Evolutionary conservation across 1,284 basidiomycete genomes (phyloP).

Genomic region (Sporisorium iseilematis-ciliati): DNA sequence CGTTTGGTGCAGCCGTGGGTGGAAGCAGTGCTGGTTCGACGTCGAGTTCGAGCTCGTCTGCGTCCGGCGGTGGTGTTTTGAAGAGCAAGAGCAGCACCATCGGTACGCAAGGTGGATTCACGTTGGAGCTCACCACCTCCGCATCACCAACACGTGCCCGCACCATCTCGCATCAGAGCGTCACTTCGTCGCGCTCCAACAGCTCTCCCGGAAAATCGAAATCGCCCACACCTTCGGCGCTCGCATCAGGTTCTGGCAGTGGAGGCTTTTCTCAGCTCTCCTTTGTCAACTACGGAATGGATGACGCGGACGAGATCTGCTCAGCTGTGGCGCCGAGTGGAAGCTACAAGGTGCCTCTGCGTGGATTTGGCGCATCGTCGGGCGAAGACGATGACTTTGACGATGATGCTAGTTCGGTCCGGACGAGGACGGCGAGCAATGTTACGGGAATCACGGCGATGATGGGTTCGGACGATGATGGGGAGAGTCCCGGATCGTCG

Average conservation of each 20-base stretch:
- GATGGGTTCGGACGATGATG: conserved; percentile 33
- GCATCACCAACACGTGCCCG: conserved; percentile 37
- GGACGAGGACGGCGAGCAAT: conserved; percentile 28
- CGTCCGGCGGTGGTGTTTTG: conserved; percentile 9
- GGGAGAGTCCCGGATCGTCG: conserved; percentile 15
- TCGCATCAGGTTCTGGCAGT: conserved; percentile 14
- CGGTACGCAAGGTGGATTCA: conserved; percentile 20
- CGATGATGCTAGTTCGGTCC: conserved; percentile 25
- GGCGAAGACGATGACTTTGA: conserved; percentile 46
- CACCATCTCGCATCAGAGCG: conserved; percentile 38
- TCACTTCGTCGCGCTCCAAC: conserved; percentile 19
- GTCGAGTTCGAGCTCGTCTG: conserved; percentile 29
- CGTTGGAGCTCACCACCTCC: conserved; percentile 40
- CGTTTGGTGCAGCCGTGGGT: conserved; percentile 2
- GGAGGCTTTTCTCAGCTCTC: conserved; percentile 38
- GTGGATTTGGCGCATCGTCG: conserved; percentile 45
- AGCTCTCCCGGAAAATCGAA: conserved; percentile 30
- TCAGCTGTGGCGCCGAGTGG: conserved; percentile 66
- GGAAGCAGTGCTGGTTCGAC: conserved; percentile 17
- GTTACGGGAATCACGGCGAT: conserved; percentile 21
- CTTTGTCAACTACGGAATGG: conserved; percentile 68
- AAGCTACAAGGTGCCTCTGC: conserved; percentile 63
- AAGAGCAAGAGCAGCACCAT: conserved; percentile 22
- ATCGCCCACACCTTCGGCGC: conserved; percentile 25
- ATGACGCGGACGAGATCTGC: conserved; percentile 68